Evolutionary conservation across 1,284 basidiomycete genomes (phyloP).

Genomic region (Papiliotrema terrestris): DNA sequence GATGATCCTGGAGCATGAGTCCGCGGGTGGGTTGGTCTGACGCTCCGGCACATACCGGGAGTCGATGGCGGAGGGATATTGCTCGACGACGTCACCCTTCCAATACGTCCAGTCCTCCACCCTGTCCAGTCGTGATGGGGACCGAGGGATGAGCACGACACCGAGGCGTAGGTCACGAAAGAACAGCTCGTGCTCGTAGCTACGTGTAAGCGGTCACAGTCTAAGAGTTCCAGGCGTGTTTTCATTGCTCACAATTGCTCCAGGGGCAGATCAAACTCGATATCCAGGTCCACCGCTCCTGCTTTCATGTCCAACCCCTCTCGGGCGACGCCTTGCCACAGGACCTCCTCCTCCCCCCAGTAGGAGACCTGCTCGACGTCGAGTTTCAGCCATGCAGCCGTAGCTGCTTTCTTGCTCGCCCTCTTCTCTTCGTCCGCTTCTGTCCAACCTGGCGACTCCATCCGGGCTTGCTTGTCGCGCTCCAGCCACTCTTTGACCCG

Average conservation of each 20-base stretch:
- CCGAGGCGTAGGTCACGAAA: constrained; percentile 10
- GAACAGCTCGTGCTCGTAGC: constrained; percentile 15
- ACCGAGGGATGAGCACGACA: constrained; percentile 11
- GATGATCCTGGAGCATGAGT: not conserved
- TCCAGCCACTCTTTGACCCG: not conserved
- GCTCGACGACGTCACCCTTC: constrained; percentile 2
- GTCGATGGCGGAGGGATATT: not conserved
- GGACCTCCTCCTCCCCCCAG: constrained; percentile 3
- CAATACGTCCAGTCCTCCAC: constrained; percentile 16
- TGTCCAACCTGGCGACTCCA: not conserved
- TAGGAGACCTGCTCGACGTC: constrained; percentile 7
- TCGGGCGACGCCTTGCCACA: constrained; percentile 1
- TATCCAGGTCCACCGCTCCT: not conserved
- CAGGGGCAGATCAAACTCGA: constrained; percentile 19
- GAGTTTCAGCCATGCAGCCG: not conserved
- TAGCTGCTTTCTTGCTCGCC: not conserved
- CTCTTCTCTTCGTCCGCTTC: not conserved
- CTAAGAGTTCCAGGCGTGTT: too few species aligned
- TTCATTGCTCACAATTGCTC: constrained; percentile 19
- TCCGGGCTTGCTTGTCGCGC: constrained; percentile 2
- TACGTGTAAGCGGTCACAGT: not conserved
- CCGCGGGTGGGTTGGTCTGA: too few species aligned
- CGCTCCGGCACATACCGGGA: not conserved
- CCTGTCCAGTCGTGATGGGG: constrained; percentile 10
- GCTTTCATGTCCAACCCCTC: too few species aligned